Evolutionary conservation across 768 basidiomycete species (phyloP), one percentile per base, ranked within the genome.

Genomic region (Amanita jacksonii): DNA sequence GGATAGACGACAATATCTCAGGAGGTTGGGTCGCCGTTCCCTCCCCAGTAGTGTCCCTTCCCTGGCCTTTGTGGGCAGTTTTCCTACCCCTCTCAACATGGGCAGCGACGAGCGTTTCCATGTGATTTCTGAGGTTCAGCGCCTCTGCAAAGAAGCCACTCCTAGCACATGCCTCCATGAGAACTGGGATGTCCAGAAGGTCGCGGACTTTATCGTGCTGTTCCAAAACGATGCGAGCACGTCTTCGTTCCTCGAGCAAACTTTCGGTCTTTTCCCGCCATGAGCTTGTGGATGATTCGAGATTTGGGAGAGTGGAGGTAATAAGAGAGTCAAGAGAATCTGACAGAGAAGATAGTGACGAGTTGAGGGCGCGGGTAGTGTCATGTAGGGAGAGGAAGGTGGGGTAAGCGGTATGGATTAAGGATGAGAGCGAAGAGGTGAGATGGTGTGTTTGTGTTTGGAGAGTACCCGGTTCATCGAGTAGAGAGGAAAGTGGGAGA

Each of bases 101-200:
- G 34, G 64, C 68, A 43, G 56, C 55, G 27, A 64, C 69, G 46
- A 83, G 63, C 12, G 72, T 57, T 32, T 67, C 64, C 0, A 83
- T 80, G 59, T 94, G 91, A 19, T 74, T 67, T 4, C 85, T 74
- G 30, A 98, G 73, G 20, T 90, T 84, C 45, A 98, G 73, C 0
- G 92, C 93, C 57, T 98, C 96, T 42, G 80, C 73, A 65, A 92
- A 97, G 62, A 87, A 85, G 5, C 90, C 90, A 54, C 90, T 91
- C 30, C 91, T 76, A 10, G 96, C 85, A 57, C 91, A 97, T 1
- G 90, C 88, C 58, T 94, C 89, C 56, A 96, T 84, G 23, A 99
- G 73, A 40, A 85, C 69, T 7, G 94, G 91, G 38, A 93, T 76
- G 52, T 96, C 92, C 45, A 98, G 77, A 27, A 98, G 64, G 60